Conservation (phyloP, 73 alveolate genomes). For the Uronychia setigera region DNA sequence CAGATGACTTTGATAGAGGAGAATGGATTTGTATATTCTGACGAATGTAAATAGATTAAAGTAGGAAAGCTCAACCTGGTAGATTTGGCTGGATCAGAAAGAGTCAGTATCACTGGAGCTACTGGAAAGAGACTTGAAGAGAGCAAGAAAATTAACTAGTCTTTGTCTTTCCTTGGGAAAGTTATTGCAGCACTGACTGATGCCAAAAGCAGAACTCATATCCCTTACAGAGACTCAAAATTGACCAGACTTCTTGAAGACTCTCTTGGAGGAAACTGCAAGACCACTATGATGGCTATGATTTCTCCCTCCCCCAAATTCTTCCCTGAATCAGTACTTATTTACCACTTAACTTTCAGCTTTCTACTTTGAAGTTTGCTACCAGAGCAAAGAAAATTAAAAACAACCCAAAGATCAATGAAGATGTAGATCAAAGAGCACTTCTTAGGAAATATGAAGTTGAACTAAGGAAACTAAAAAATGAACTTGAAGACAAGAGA, state of each 20-base stretch:
- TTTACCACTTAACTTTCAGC: not conserved
- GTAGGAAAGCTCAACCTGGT: constrained; percentile 96
- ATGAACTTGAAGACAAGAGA: constrained; percentile 90
- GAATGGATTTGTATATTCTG: too few species aligned
- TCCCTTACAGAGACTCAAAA: constrained; percentile 99
- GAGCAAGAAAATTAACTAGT: constrained; percentile 97
- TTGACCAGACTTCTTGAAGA: constrained; percentile 96
- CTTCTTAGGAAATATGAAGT: constrained; percentile 95
- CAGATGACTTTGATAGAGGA: too few species aligned
- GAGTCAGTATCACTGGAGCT: constrained; percentile 98
- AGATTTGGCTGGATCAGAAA: constrained; percentile 98
- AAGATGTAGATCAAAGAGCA: constrained; percentile 96
- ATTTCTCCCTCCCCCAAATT: constrained; percentile 97
- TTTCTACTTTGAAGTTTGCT: constrained; percentile 98
- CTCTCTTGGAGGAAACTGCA: constrained; percentile 98
- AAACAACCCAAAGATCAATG: constrained; percentile 95
- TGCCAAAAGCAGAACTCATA: constrained; percentile 82
- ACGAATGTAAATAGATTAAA: constrained; percentile 74
- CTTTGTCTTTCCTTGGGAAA: constrained; percentile 98
- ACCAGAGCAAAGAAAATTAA: constrained; percentile 98
- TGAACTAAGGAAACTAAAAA: constrained; percentile 93
- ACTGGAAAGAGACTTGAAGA: constrained; percentile 98
- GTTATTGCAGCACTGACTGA: constrained; percentile 99
- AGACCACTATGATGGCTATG: constrained; percentile 97
- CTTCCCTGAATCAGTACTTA: constrained; percentile 90